These are phyloP conservation scores for Pseudomassariella vexata DNA, from an alignment of 2,329 filamentous ascomycete species.

Conservation along the genomic window DNA sequence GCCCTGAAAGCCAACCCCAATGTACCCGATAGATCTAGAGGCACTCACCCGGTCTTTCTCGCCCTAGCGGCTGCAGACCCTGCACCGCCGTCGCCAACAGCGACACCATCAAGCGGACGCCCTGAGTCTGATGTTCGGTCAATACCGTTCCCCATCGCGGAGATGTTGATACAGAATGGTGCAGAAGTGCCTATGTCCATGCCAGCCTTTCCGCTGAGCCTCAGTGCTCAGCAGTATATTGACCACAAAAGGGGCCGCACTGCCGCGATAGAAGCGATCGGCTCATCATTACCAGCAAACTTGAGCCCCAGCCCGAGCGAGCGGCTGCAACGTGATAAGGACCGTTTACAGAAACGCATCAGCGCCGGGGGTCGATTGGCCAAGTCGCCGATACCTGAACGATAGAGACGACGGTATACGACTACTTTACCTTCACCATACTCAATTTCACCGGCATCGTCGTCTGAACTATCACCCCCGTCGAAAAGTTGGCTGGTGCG, in stretches of 20 bases:
- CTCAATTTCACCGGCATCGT: conserved; percentile 2
- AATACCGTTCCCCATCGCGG: conserved; percentile 79
- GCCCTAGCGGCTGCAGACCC: conserved; percentile 91
- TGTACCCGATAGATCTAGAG: conserved; percentile 74
- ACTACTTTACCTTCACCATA: conserved; percentile 16
- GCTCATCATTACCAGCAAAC: conserved; percentile 46
- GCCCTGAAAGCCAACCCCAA: conserved; percentile 86
- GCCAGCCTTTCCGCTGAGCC: conserved; percentile 78
- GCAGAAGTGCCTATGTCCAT: conserved; percentile 73
- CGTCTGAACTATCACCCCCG: conserved; percentile 13
- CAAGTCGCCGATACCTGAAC: conserved; percentile 56
- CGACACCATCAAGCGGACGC: conserved; percentile 32
- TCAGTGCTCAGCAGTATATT: conserved; percentile 75
- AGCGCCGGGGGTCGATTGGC: conserved; percentile 71
- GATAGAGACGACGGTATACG: conserved; percentile 29
- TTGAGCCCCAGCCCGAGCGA: conserved; percentile 34
- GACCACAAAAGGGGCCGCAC: conserved; percentile 64
- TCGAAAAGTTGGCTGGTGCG: too few species aligned
- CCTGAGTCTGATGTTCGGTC: conserved; percentile 41
- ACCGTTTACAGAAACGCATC: conserved; percentile 72
- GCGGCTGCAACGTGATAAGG: conserved; percentile 55
- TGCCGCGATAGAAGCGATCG: conserved; percentile 31
- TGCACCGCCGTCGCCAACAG: conserved; percentile 58
- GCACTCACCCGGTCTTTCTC: conserved; percentile 83
- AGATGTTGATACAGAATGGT: conserved; percentile 88